A percentile compares a stretch with the other conserved stretches of the same genome.
Conservation (phyloP, 495 filamentous ascomycete genomes). For the Echria macrotheca region DNA sequence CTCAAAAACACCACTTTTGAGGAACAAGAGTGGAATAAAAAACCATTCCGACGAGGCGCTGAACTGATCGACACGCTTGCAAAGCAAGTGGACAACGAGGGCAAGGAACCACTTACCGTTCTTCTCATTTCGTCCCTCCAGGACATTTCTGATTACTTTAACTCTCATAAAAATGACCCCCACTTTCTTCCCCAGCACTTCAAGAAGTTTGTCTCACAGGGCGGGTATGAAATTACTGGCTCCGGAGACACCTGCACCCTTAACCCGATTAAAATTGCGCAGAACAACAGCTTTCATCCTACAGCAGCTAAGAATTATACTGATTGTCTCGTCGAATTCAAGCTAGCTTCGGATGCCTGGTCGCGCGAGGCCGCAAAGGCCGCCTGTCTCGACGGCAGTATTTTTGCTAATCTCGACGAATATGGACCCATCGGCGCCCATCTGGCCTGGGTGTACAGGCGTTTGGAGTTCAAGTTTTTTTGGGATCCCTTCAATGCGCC, state of each 20-base stretch:
- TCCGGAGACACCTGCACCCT: background rate
- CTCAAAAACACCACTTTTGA: slow-evolving; percentile 14
- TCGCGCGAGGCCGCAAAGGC: slow-evolving; percentile 15
- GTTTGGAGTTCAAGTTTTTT: slow-evolving; percentile 21
- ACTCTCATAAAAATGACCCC: background rate
- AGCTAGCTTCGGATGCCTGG: slow-evolving; percentile 16
- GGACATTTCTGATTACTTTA: slow-evolving; percentile 16
- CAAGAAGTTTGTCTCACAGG: slow-evolving; percentile 18
- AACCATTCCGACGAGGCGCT: background rate
- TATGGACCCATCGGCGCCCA: slow-evolving; percentile 15
- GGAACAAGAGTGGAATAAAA: background rate
- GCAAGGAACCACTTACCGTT: slow-evolving; percentile 9
- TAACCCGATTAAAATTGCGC: slow-evolving; percentile 1
- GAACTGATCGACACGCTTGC: background rate
- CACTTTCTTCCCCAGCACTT: slow-evolving; percentile 2
- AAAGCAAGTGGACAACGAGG: background rate
- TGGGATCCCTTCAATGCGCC: slow-evolving; percentile 17
- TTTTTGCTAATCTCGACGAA: slow-evolving; percentile 3
- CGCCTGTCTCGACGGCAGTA: slow-evolving; percentile 5
- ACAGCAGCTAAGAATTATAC: slow-evolving; percentile 3
- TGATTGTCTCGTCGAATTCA: background rate
- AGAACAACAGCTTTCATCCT: slow-evolving; percentile 12
- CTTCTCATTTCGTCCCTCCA: slow-evolving; percentile 14
- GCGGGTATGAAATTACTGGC: slow-evolving; percentile 6
- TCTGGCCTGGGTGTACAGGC: slow-evolving; percentile 13